Base-by-base conservation (phyloP, 148 eudicot species). In the Selenicereus undatus region DNA sequence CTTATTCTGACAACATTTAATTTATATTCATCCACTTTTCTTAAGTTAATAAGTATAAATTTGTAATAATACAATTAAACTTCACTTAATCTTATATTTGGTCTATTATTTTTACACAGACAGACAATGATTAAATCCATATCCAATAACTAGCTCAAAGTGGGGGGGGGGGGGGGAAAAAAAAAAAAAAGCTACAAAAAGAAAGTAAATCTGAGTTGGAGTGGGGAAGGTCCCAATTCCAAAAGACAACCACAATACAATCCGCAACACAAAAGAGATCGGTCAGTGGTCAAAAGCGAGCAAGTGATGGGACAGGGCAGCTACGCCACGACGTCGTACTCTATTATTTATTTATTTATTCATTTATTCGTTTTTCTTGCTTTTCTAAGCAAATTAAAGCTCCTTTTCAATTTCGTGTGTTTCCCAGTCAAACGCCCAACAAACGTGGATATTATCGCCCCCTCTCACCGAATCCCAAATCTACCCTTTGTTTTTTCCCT, bases 261-360 rank as follows among this genome's bases (percentile, higher is more conserved):
- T 17, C 62, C 52, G 14, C 52, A 48, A 48, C 52, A 48, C n/a
- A 48, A 30, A 52, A 75, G 71, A 27, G 82, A 69, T 76, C 72
- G 80, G 89, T 83, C 81, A 83, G 81, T 78, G 80, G 87, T 84
- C 89, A 86, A 86, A 82, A 50, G 77, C 62, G 30, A 35, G 81
- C 73, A 62, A 22, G 72, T 48, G 88, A 83, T 81, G 86, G 73
- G 88, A 86, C 88, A 80, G 72, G 13, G 81, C 82, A 82, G 77
- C 74, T 80, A 71, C 80, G 60, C 36, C 82, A 83, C 86, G 82
- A 83, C 82, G 84, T 86, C 86, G 85, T 83, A 9, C 14, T n/a
- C n/a, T n/a, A n/a, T n/a, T n/a, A 66, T 45, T 43, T 39, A 2
- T 65, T 13, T 45, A 27, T 68, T 43, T 69, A 45, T 48, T 72